phyloP scores from a whole-genome alignment of 805 yeast genomes.

The Metschnikowia arizonensis region DNA sequence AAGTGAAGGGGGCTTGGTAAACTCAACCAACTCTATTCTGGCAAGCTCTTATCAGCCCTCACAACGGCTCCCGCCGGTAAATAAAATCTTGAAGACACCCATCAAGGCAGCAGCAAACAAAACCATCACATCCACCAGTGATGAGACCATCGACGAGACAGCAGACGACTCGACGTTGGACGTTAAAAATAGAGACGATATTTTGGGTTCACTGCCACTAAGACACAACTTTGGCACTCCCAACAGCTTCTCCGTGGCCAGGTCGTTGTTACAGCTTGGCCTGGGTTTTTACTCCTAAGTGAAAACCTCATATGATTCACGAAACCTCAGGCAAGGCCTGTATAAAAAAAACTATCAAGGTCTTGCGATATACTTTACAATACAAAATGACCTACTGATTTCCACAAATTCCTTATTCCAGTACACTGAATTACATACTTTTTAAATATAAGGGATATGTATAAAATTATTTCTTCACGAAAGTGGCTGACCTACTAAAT shows the following conservation, averaged over 20 bases:
- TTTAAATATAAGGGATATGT: no score
- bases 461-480: no score
- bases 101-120: constrained; percentile 31
- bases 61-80: constrained; percentile 35
- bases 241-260: constrained; percentile 43
- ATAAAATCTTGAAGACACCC: constrained; percentile 43
- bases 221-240: constrained; percentile 38
- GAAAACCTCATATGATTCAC: neutral
- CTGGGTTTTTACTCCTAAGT: constrained; percentile 20
- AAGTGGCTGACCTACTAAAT: no score
- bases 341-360: no score
- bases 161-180: constrained; percentile 17
- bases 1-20: no score
- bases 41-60: no score
- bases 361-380: no score
- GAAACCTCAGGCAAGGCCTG: neutral
- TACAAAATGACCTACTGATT: neutral
- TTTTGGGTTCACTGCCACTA: constrained; percentile 35
- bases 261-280: constrained; percentile 43
- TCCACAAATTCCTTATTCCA: no score
- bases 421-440: no score
- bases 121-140: constrained; percentile 19
- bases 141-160: constrained; percentile 23
- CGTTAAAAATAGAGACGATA: constrained; percentile 17
- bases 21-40: neutral